Percentiles rank a stretch among this genome's conserved stretches.
Conservation (phyloP, 108 stramenopile genomes). For the Cyclotella cryptica region DNA sequence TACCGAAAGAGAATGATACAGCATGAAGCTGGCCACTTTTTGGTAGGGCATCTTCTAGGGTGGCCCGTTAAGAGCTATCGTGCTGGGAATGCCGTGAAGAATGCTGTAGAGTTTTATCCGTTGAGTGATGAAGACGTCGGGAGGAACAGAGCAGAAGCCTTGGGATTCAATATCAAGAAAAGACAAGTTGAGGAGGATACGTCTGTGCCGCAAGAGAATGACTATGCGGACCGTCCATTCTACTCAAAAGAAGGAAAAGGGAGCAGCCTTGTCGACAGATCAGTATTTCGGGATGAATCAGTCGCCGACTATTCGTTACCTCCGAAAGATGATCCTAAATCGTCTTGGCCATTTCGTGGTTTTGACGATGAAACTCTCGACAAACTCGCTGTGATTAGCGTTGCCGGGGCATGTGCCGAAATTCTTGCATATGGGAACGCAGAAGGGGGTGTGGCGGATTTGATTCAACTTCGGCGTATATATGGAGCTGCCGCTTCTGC, state of each 20-base stretch:
- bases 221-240: slow-evolving; percentile 58
- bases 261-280: slow-evolving; percentile 51
- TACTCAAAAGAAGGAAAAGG: slow-evolving; percentile 78
- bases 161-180: slow-evolving; percentile 72
- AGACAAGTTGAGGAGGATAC: slow-evolving; percentile 16
- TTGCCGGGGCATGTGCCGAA: slow-evolving; percentile 87
- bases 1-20: slow-evolving; percentile 85
- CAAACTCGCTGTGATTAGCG: slow-evolving; percentile 76
- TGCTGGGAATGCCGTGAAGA: slow-evolving; percentile 78
- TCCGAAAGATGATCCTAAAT: slow-evolving; percentile 61
- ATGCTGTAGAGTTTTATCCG: slow-evolving; percentile 90
- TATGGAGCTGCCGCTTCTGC: slow-evolving; percentile 53
- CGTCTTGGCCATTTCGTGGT: slow-evolving; percentile 83
- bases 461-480: slow-evolving; percentile 66
- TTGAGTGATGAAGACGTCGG: slow-evolving; percentile 70
- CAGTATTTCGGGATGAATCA: slow-evolving; percentile 74
- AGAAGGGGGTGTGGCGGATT: slow-evolving; percentile 80
- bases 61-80: slow-evolving; percentile 72
- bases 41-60: slow-evolving; percentile 80
- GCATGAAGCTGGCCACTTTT: slow-evolving; percentile 89
- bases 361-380: slow-evolving; percentile 82
- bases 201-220: neutral
- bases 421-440: slow-evolving; percentile 80
- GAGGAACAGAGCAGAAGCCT: slow-evolving; percentile 54
- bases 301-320: slow-evolving; percentile 62